Conservation (phyloP, 2,329 filamentous ascomycete species). For the Phymatotrichopsis omnivora region DNA sequence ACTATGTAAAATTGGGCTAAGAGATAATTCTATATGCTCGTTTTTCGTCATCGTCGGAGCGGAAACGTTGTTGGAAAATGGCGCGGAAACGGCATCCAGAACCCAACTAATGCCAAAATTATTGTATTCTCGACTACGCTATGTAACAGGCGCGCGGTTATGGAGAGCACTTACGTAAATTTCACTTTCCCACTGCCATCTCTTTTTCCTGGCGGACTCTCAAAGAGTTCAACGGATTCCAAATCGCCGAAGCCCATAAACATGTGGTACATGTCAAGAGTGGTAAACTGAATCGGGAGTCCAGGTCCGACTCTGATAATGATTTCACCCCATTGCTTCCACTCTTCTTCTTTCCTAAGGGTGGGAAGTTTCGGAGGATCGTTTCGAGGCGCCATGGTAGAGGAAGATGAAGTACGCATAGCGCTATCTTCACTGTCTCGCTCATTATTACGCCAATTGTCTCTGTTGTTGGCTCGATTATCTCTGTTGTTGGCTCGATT, state of each 20-base stretch:
- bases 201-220: constrained; percentile 37
- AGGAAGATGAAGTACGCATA: no score
- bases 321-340: constrained; percentile 11
- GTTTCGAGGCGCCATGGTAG: no score
- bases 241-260: constrained; percentile 47
- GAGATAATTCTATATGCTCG: no score
- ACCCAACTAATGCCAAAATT: no score
- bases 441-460: no score
- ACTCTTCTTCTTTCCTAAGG: constrained; percentile 2
- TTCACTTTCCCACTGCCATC: constrained; percentile 41
- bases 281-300: constrained; percentile 7
- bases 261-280: constrained; percentile 36
- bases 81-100: no score
- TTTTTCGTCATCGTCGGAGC: no score
- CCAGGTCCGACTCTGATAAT: constrained; percentile 2
- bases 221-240: constrained; percentile 47
- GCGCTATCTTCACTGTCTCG: no score
- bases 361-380: background rate
- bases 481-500: no score
- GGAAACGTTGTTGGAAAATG: no score
- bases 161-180: constrained; percentile 40
- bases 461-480: no score
- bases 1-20: no score
- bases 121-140: background rate
- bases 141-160: background rate